A percentile compares a stretch with the other conserved stretches of the same genome.
These are phyloP conservation scores for Domatiomyces catenatus DNA, from an alignment of 2,329 filamentous ascomycete species.

Conservation along the genomic window DNA sequence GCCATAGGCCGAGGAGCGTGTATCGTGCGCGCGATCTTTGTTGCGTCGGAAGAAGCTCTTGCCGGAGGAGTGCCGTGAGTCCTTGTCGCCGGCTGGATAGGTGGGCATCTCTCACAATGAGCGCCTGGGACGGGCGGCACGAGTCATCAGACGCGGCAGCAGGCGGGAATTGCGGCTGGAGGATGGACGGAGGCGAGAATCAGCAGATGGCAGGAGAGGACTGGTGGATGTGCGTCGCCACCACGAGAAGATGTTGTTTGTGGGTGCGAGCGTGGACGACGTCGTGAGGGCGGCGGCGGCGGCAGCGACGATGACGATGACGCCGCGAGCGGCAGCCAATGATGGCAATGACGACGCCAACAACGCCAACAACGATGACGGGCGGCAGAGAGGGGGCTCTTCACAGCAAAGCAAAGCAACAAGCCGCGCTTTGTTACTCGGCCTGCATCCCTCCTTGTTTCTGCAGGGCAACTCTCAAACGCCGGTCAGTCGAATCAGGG, in stretches of 20 bases:
- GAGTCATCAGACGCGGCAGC: background rate
- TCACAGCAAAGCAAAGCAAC: no score
- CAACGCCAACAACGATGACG: no score
- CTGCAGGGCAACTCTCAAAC: background rate
- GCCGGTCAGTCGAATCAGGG: background rate
- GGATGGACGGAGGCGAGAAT: background rate
- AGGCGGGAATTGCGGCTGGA: background rate
- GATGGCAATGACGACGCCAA: no score
- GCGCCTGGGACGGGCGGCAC: background rate
- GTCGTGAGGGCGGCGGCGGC: no score
- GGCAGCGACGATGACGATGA: background rate
- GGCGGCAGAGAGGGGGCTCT: no score
- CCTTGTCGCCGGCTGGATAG: constrained; percentile 53
- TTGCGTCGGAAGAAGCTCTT: constrained; percentile 79
- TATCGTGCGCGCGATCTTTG: constrained; percentile 41
- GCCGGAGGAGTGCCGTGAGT: constrained; percentile 67
- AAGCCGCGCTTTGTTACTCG: background rate
- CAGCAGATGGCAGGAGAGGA: background rate
- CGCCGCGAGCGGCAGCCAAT: background rate
- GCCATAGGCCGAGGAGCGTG: constrained; percentile 2
- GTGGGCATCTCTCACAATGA: constrained; percentile 27
- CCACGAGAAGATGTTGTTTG: background rate
- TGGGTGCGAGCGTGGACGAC: no score
- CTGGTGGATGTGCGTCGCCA: background rate
- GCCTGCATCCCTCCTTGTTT: background rate